Percentiles rank a stretch among this genome's conserved stretches.
Evolutionary conservation across 148 eudicot genomes (phyloP).

Genomic region (Fagopyrum esculentum): DNA sequence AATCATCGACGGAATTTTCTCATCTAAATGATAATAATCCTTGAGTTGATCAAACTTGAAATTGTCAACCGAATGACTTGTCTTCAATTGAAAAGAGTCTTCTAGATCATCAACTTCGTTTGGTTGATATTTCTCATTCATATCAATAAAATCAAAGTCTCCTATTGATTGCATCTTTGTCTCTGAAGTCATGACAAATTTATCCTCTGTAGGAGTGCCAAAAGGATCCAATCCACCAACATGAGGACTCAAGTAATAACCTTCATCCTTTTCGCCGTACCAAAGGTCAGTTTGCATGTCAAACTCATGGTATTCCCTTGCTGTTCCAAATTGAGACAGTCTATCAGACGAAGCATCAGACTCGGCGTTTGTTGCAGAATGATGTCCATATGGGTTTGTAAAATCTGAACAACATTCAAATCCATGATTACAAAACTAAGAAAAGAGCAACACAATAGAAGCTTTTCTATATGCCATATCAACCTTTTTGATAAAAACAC

Average conservation of each 20-base stretch:
- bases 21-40: constrained; percentile 33
- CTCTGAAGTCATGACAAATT: constrained; percentile 65
- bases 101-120: constrained; percentile 26
- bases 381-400: constrained; percentile 75
- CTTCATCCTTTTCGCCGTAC: constrained; percentile 86
- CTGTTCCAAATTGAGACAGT: constrained; percentile 93
- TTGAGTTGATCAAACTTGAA: constrained; percentile 28
- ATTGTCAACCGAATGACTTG: constrained; percentile 20
- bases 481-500: neutral
- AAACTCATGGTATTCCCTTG: constrained; percentile 86
- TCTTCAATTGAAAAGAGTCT: constrained; percentile 27
- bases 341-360: constrained; percentile 87
- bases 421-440: neutral
- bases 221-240: constrained; percentile 43
- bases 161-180: constrained; percentile 26
- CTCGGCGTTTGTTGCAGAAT: constrained; percentile 35
- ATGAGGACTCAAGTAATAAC: constrained; percentile 48
- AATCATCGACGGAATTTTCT: constrained; percentile 2
- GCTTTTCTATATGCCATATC: neutral
- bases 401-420: constrained; percentile 43
- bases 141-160: constrained; percentile 25
- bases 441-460: neutral
- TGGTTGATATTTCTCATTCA: constrained; percentile 29
- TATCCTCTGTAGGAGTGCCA: constrained; percentile 75
- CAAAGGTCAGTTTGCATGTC: constrained; percentile 84